Conservation (phyloP, 768 basidiomycete genomes). For the Psilocybe azurescens region DNA sequence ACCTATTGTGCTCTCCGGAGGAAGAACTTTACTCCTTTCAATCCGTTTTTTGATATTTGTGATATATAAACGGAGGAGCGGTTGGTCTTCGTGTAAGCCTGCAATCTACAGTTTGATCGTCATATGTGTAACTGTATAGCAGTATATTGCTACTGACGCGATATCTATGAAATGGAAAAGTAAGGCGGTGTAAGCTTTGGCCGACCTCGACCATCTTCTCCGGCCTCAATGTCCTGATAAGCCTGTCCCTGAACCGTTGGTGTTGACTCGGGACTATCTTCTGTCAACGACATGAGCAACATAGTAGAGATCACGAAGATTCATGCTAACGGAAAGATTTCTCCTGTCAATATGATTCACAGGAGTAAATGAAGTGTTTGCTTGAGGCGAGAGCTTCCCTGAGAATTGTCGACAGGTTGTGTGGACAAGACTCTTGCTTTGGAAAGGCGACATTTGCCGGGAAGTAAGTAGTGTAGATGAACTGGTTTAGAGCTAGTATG, state of each 20-base stretch:
- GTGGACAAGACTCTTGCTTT: background rate
- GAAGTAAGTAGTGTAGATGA: background rate
- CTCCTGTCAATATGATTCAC: background rate
- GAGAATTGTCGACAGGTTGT: background rate
- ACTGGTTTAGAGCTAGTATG: background rate
- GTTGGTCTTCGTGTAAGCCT: background rate
- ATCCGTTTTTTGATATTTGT: background rate
- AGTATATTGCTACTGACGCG: background rate
- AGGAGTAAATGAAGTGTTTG: background rate
- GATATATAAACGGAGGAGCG: background rate
- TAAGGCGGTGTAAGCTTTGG: background rate
- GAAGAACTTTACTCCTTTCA: background rate
- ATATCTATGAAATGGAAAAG: background rate
- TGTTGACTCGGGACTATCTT: background rate
- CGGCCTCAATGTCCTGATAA: background rate
- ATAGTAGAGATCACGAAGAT: background rate
- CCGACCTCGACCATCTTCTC: background rate
- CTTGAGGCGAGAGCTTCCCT: background rate
- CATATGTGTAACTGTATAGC: background rate
- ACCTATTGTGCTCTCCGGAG: background rate
- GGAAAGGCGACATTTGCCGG: background rate
- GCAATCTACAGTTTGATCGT: background rate
- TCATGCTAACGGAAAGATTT: background rate
- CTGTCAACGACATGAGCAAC: background rate
- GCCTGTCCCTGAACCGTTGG: background rate